Evolutionary conservation across 2,329 filamentous ascomycete genomes (phyloP).

Genomic region (Orbilia ellipsospora): DNA sequence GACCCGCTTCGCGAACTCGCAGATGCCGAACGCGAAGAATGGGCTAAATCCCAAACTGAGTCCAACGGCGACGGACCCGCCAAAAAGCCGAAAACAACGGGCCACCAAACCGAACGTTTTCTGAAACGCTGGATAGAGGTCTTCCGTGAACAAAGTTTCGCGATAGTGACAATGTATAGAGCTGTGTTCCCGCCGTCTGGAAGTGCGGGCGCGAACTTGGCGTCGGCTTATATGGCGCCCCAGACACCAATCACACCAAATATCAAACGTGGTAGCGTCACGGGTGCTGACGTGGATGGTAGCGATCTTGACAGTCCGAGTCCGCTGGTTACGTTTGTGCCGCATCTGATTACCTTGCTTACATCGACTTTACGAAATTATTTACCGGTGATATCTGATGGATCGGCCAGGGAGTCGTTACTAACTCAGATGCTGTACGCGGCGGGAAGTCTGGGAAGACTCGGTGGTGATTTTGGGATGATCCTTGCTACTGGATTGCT

Average conservation of each 20-base stretch:
- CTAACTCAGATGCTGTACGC: slow-evolving; percentile 94
- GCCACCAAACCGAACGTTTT: slow-evolving; percentile 93
- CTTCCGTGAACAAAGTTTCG: slow-evolving; percentile 96
- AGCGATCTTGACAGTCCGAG: slow-evolving; percentile 61
- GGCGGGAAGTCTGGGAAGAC: slow-evolving; percentile 85
- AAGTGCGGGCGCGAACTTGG: slow-evolving; percentile 16
- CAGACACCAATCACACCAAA: slow-evolving; percentile 33
- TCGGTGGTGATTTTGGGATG: slow-evolving; percentile 93
- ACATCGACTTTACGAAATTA: slow-evolving; percentile 80
- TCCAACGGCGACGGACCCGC: slow-evolving; percentile 61
- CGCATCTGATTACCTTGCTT: slow-evolving; percentile 83
- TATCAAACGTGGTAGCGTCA: slow-evolving; percentile 14
- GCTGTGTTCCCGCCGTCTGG: slow-evolving; percentile 76
- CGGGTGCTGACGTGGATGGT: slow-evolving; percentile 1
- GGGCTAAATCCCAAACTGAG: slow-evolving; percentile 61
- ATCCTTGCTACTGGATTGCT: slow-evolving; percentile 75
- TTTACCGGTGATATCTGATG: slow-evolving; percentile 82
- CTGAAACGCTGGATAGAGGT: slow-evolving; percentile 97
- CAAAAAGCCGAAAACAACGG: slow-evolving; percentile 61
- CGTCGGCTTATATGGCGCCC: slow-evolving; percentile 43
- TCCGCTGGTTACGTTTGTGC: slow-evolving; percentile 82
- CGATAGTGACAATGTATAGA: slow-evolving; percentile 92
- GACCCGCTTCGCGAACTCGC: slow-evolving; percentile 87
- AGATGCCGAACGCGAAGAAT: slow-evolving; percentile 72
- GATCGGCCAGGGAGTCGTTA: slow-evolving; percentile 82